Evolutionary conservation across 2,329 filamentous ascomycete species (phyloP).

Genomic region (Simplicillium sp.): DNA sequence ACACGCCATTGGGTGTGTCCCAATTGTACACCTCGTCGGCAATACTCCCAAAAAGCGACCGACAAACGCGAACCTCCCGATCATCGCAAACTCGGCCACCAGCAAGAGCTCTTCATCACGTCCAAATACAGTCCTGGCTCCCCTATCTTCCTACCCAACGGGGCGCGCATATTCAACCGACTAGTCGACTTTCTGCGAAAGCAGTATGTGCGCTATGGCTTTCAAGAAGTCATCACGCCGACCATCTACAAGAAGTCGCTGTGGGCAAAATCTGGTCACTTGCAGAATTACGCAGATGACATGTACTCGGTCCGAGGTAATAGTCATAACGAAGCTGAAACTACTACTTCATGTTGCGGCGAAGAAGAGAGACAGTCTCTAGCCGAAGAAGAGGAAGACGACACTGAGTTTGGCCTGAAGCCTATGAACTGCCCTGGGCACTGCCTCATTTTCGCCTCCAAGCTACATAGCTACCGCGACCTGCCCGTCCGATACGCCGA

Average conservation of each 20-base stretch:
- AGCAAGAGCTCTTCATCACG: slow-evolving; percentile 71
- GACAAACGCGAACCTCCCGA: slow-evolving; percentile 32
- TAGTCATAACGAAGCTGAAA: slow-evolving; percentile 14
- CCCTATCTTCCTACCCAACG: slow-evolving; percentile 75
- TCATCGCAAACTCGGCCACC: slow-evolving; percentile 49
- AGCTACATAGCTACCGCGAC: slow-evolving; percentile 66
- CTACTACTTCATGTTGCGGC: slow-evolving; percentile 2
- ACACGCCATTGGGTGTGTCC: slow-evolving; percentile 20
- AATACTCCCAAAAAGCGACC: slow-evolving; percentile 18
- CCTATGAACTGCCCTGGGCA: slow-evolving; percentile 93
- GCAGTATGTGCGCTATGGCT: slow-evolving; percentile 78
- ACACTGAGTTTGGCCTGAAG: slow-evolving; percentile 73
- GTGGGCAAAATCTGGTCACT: slow-evolving; percentile 78
- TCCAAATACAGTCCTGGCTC: slow-evolving; percentile 77
- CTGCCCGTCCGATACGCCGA: slow-evolving; percentile 78
- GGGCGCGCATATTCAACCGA: slow-evolving; percentile 74
- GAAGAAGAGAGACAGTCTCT: slow-evolving; percentile 7
- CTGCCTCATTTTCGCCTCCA: slow-evolving; percentile 71
- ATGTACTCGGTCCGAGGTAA: slow-evolving; percentile 74
- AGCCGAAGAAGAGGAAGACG: slow-evolving; percentile 40
- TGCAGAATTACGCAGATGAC: slow-evolving; percentile 84
- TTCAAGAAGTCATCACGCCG: slow-evolving; percentile 80
- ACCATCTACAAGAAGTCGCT: slow-evolving; percentile 84
- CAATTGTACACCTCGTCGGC: slow-evolving; percentile 15
- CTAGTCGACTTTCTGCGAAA: slow-evolving; percentile 72